Conservation (phyloP, 208 protist species). For the Leishmania aethiopica region DNA sequence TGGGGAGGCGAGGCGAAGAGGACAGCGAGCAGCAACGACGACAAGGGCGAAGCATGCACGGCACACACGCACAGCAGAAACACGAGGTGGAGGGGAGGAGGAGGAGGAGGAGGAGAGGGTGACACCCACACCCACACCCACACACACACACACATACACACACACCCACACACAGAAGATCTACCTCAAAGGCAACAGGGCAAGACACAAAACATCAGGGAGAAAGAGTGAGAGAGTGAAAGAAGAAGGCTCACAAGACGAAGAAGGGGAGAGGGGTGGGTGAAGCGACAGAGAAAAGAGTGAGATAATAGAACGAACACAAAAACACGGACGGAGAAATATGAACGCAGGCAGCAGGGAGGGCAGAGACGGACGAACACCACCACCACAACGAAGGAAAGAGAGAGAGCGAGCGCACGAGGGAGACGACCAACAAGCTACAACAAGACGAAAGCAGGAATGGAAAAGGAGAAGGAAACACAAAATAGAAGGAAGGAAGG, state of each 20-base stretch:
- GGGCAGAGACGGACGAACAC: too few relatives aligned
- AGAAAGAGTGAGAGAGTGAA: neutral
- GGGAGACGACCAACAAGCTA: neutral
- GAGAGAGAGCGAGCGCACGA: neutral
- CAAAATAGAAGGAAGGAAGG: neutral
- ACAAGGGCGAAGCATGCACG: neutral
- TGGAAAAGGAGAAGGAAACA: neutral
- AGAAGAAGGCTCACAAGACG: neutral
- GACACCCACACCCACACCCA: neutral
- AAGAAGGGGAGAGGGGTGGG: too few relatives aligned
- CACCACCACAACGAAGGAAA: too few relatives aligned
- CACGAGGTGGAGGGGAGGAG: neutral
- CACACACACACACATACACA: neutral
- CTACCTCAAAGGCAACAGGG: neutral
- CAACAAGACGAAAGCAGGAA: neutral
- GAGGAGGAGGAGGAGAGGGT: too few relatives aligned
- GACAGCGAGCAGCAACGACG: neutral
- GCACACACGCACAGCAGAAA: neutral
- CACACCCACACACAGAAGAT: neutral
- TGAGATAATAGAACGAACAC: too few relatives aligned
- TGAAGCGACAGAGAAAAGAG: too few relatives aligned
- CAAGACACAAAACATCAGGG: neutral
- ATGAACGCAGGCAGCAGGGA: too few relatives aligned
- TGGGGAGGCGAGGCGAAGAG: too few relatives aligned
- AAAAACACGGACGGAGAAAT: too few relatives aligned